Percentiles rank a stretch among this genome's conserved stretches.
Conservation (phyloP, 768 basidiomycete species). For the button mushroom (Agaricus bisporus) region DNA sequence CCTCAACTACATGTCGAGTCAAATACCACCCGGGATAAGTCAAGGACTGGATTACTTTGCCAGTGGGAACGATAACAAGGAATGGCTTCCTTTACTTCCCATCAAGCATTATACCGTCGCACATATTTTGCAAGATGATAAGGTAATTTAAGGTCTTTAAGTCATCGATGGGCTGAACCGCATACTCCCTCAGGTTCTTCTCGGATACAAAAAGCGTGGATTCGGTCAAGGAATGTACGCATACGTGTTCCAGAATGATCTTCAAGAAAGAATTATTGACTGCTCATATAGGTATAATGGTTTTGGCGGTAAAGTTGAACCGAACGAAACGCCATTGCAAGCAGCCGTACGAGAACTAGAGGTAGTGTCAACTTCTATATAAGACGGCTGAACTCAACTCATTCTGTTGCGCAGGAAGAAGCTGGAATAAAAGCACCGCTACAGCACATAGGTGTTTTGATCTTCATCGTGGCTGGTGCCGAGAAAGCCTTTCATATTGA, state of each 20-base stretch:
- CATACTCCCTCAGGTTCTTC: conserved; percentile 40
- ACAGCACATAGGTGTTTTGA: conserved; percentile 54
- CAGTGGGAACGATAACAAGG: conserved; percentile 34
- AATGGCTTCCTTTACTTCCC: conserved; percentile 42
- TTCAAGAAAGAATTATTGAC: background rate
- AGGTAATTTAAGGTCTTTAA: conserved; percentile 27
- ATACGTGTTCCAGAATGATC: background rate
- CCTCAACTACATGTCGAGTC: conserved; percentile 6
- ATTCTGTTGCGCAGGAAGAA: conserved; percentile 59
- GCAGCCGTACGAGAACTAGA: conserved; percentile 76
- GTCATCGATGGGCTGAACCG: background rate
- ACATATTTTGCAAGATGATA: conserved; percentile 50
- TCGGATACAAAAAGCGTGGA: conserved; percentile 78
- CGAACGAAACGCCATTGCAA: conserved; percentile 57
- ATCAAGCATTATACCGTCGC: conserved; percentile 63
- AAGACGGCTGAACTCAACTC: background rate
- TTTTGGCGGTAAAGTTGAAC: conserved; percentile 83
- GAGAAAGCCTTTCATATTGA: conserved; percentile 69
- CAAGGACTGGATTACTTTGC: conserved; percentile 22
- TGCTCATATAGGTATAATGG: conserved; percentile 64
- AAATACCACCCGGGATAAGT: conserved; percentile 40
- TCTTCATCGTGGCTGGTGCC: conserved; percentile 51
- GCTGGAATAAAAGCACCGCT: conserved; percentile 66
- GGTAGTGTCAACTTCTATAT: conserved; percentile 24
- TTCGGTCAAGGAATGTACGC: conserved; percentile 60